Percentiles rank a stretch among this genome's conserved stretches.
These are phyloP conservation scores for Forsythia suspensa DNA, from an alignment of 257 asterid species.

Conservation along the genomic window DNA sequence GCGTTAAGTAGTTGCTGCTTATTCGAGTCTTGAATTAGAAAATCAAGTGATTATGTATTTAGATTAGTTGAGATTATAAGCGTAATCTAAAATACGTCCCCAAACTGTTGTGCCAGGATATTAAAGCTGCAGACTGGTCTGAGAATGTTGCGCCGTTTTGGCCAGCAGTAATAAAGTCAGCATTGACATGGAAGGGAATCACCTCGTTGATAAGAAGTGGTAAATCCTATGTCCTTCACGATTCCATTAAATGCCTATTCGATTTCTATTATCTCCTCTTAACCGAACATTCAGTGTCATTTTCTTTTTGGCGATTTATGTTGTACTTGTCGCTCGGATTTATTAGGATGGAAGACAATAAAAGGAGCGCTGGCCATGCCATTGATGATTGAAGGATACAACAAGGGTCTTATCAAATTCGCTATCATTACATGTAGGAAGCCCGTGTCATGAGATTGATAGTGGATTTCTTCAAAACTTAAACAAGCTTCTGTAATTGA, in stretches of 20 bases:
- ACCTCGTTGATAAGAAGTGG: slow-evolving; percentile 78
- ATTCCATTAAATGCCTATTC: neutral
- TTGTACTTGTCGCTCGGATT: neutral
- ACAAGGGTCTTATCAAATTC: slow-evolving; percentile 81
- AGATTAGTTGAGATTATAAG: neutral
- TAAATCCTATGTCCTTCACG: slow-evolving; percentile 23
- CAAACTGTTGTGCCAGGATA: slow-evolving; percentile 53
- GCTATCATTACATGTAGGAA: slow-evolving; percentile 79
- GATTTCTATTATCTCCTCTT: neutral
- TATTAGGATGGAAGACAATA: slow-evolving; percentile 89
- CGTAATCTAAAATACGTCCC: neutral
- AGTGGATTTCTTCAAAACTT: neutral
- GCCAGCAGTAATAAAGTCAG: slow-evolving; percentile 92
- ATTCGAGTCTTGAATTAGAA: neutral
- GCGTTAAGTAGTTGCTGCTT: neutral
- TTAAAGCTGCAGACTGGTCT: slow-evolving; percentile 85
- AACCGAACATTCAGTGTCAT: neutral
- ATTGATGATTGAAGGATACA: slow-evolving; percentile 84
- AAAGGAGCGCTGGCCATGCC: slow-evolving; percentile 94
- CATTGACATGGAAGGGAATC: slow-evolving; percentile 88
- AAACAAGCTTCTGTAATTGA: neutral
- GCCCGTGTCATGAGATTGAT: slow-evolving; percentile 40
- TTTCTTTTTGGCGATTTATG: neutral
- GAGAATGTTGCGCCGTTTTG: slow-evolving; percentile 93
- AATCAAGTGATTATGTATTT: neutral